These are phyloP conservation scores for Tephrocybe sp. DNA, from an alignment of 768 basidiomycete genomes.

Conservation along the genomic window DNA sequence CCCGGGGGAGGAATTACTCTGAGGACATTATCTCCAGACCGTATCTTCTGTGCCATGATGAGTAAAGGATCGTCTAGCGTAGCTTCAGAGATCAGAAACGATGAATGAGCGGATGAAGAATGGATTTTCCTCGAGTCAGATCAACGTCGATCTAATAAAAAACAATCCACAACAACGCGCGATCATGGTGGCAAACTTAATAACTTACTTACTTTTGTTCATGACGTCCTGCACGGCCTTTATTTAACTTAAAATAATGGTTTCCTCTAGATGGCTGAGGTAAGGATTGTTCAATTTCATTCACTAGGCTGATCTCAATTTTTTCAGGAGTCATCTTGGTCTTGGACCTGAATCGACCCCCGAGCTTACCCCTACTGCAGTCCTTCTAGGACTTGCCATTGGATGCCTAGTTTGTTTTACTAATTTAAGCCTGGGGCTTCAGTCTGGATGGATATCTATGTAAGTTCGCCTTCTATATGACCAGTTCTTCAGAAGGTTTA, in stretches of 20 bases:
- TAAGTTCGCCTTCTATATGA: constrained; percentile 30
- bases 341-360: constrained; percentile 26
- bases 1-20: constrained; percentile 53
- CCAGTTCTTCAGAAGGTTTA: background rate
- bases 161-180: constrained; percentile 23
- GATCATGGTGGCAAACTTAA: background rate
- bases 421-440: constrained; percentile 84
- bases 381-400: constrained; percentile 75
- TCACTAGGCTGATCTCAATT: background rate
- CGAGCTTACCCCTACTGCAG: constrained; percentile 53
- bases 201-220: too few species aligned
- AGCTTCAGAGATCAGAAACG: too few species aligned
- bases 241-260: too few species aligned
- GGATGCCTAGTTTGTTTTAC: constrained; percentile 90
- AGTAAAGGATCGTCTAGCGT: background rate
- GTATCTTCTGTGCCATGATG: constrained; percentile 49
- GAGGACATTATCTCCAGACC: constrained; percentile 46
- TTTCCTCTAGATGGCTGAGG: constrained; percentile 13
- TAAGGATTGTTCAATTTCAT: background rate
- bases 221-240: background rate
- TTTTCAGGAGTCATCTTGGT: constrained; percentile 6
- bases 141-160: constrained; percentile 9
- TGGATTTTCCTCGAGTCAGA: constrained; percentile 4
- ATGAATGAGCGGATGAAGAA: constrained; percentile 6
- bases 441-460: constrained; percentile 92